Percentiles rank a stretch among this genome's conserved stretches.
phyloP scores from a whole-genome alignment of 2,329 filamentous ascomycete genomes.

The Xylariaceae sp. region DNA sequence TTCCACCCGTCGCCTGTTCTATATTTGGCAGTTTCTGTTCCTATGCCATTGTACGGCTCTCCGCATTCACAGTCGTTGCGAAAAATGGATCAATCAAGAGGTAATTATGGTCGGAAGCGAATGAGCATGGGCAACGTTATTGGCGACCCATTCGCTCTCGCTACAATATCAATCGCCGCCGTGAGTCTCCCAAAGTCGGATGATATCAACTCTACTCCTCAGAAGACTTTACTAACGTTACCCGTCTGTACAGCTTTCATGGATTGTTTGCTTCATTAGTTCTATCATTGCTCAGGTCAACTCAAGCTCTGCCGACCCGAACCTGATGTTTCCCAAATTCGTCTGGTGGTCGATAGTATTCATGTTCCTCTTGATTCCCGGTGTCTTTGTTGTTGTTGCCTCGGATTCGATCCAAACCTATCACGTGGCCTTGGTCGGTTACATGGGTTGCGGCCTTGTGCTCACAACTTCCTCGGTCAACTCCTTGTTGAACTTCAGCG shows the following conservation, averaged over 20 bases:
- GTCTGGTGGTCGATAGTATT: conserved; percentile 90
- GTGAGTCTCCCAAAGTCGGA: conserved; percentile 52
- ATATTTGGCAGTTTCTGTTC: conserved; percentile 30
- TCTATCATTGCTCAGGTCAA: conserved; percentile 67
- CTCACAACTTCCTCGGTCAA: conserved; percentile 84
- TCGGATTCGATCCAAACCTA: conserved; percentile 83
- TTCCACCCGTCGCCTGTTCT: conserved; percentile 17
- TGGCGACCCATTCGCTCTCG: conserved; percentile 92
- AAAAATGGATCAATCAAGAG: conserved; percentile 72
- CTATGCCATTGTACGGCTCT: conserved; percentile 72
- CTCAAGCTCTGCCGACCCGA: conserved; percentile 34
- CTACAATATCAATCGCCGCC: conserved; percentile 84
- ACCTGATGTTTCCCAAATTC: conserved; percentile 67
- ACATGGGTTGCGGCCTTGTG: conserved; percentile 75
- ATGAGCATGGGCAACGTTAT: conserved; percentile 85
- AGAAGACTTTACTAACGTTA: conserved; percentile 1
- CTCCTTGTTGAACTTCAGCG: conserved; percentile 70
- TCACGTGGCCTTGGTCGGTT: conserved; percentile 85
- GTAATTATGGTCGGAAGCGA: conserved; percentile 47
- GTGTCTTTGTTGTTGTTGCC: conserved; percentile 75
- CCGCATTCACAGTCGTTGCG: conserved; percentile 66
- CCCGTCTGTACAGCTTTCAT: conserved; percentile 65
- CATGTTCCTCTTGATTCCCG: conserved; percentile 75
- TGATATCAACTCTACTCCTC: neutral
- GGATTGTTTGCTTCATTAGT: conserved; percentile 86